phyloP scores from a whole-genome alignment of 495 filamentous ascomycete genomes.

The Daldinia loculata region DNA sequence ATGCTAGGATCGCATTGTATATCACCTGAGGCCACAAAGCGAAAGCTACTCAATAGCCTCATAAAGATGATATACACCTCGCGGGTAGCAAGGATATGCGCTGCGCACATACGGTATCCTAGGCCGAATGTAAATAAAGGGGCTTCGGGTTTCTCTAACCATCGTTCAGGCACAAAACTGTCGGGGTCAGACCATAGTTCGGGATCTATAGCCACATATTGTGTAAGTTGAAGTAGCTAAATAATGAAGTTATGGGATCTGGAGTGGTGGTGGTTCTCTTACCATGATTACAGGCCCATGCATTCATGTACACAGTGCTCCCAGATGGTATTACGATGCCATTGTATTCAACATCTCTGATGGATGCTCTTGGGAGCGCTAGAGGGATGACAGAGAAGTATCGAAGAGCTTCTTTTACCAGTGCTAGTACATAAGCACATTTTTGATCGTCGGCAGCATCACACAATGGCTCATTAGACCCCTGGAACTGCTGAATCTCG shows the following conservation, averaged over 20 bases:
- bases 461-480: constrained; percentile 62
- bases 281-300: constrained; percentile 72
- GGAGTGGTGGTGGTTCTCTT: constrained; percentile 10
- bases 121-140: constrained; percentile 69
- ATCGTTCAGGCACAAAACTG: constrained; percentile 67
- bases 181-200: constrained; percentile 67
- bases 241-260: background rate
- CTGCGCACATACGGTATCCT: constrained; percentile 73
- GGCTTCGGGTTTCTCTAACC: constrained; percentile 68
- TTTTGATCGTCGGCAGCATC: constrained; percentile 68
- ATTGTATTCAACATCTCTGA: constrained; percentile 67
- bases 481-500: constrained; percentile 64
- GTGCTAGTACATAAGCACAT: constrained; percentile 65
- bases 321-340: constrained; percentile 64
- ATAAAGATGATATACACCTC: constrained; percentile 74
- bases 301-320: constrained; percentile 70
- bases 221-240: background rate
- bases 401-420: constrained; percentile 68
- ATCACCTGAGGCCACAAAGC: constrained; percentile 59
- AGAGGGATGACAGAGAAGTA: constrained; percentile 68
- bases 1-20: constrained; percentile 64
- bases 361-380: constrained; percentile 66
- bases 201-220: constrained; percentile 51
- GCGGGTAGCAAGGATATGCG: constrained; percentile 68
- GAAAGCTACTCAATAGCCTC: constrained; percentile 66